Base-by-base conservation (phyloP, 345 rosid genomes). In the Populus pruinosa region DNA sequence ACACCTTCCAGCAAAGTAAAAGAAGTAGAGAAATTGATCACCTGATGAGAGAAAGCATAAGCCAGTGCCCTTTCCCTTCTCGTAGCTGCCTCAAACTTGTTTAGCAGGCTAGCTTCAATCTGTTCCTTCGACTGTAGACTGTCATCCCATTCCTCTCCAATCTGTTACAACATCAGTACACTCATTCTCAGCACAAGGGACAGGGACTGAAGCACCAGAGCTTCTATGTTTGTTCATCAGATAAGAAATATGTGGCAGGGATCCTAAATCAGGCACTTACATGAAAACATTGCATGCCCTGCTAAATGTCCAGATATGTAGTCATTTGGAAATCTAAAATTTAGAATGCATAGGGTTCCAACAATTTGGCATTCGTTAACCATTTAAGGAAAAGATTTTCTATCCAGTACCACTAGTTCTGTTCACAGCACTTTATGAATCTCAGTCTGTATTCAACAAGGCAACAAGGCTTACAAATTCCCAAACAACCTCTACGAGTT, bases 31-130 rank as follows among this genome's bases (percentile, higher is more conserved):
- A 50, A 78, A 27, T n/a, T 44, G 67, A 39, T 83, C 65, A 96
- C 99, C 99, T 96, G 98, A 86, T 91, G 98, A 80, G 99, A 76
- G 81, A 89, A 91, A 62, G 99, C 81, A 83, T 93, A 96, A 38
- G 97, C 99, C 83, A 93, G 75, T 43, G 97, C 91, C 77, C 95
- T 87, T 86, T 96, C 99, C 79, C 98, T 91, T 87, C 95, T 89
- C 98, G 89, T 87, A 1, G 97, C 73, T 14, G 98, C 98, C 80
- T 94, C 99, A 49, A 87, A 89, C 89, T 90, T 93, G 90, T 85
- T 87, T 36, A 96, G 87, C 81, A 96, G 82, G 74, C 83, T 92
- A 0, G 93, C 87, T 83, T 96, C 97, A n/a, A 93, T 78, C 80
- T 93, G 92, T 81, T 92, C 97, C 88, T 90, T 93, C 4, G 99